A percentile compares a stretch with the other conserved stretches of the same genome.
Evolutionary conservation across 306 rosid genomes (phyloP).

Genomic region (Dalbergia cultrata): DNA sequence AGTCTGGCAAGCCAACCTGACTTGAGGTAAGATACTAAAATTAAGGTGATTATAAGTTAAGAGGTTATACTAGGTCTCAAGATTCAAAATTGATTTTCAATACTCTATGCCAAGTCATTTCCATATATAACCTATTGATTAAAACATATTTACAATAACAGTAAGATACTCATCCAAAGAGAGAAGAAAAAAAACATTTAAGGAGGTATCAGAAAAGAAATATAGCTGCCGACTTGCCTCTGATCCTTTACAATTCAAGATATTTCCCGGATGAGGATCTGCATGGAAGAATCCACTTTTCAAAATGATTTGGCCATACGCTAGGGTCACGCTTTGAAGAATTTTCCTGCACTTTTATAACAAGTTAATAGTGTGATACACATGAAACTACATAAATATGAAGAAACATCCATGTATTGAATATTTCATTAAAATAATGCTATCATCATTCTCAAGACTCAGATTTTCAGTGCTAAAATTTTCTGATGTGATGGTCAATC

Average conservation of each 20-base stretch:
- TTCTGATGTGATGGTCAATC: too few species aligned
- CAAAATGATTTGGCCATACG: constrained; percentile 99
- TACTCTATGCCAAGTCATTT: constrained; percentile 30
- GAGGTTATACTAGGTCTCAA: constrained; percentile 29
- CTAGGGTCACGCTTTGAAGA: constrained; percentile 92
- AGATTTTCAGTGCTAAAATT: too few species aligned
- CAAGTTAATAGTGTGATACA: constrained; percentile 17
- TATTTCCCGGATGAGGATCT: constrained; percentile 99
- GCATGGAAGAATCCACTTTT: constrained; percentile 97
- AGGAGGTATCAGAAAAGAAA: constrained; percentile 6
- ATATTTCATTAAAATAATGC: constrained; percentile 9
- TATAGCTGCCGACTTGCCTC: constrained; percentile 72
- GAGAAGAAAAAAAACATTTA: constrained; percentile 22
- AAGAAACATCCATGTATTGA: constrained; percentile 25
- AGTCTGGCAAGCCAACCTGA: constrained; percentile 95
- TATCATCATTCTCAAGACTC: constrained; percentile 15
- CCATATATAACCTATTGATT: constrained; percentile 23
- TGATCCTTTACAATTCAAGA: constrained; percentile 90
- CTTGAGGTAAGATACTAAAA: constrained; percentile 40
- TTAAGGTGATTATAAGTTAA: constrained; percentile 36
- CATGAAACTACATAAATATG: constrained; percentile 30
- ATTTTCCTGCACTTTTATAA: constrained; percentile 76
- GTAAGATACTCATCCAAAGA: constrained; percentile 26
- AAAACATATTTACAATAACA: constrained; percentile 21
- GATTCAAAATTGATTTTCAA: constrained; percentile 38